Percentiles rank a stretch among this genome's conserved stretches.
Conservation (phyloP, 805 yeast species). For the Candida sakaeoensis region DNA sequence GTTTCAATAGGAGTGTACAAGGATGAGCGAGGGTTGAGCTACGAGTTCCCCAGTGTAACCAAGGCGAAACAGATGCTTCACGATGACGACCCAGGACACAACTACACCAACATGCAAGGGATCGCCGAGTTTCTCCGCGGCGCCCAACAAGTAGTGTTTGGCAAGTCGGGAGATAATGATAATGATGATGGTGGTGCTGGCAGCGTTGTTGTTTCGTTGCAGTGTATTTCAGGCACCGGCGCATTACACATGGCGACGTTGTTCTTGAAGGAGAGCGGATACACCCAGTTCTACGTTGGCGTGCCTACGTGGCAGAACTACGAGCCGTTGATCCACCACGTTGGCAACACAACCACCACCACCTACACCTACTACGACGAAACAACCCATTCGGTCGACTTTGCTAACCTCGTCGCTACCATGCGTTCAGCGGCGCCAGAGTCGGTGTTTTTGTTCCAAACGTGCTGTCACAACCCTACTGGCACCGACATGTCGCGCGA, state of each 20-base stretch:
- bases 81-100: constrained; percentile 40
- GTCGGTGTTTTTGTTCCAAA: constrained; percentile 36
- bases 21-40: constrained; percentile 33
- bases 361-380: constrained; percentile 31
- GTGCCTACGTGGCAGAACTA: constrained; percentile 41
- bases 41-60: constrained; percentile 35
- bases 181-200: no score
- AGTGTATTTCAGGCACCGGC: constrained; percentile 42
- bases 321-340: constrained; percentile 29
- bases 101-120: constrained; percentile 42
- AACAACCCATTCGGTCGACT: constrained; percentile 25
- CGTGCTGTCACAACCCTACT: constrained; percentile 45
- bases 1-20: constrained; percentile 46
- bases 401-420: constrained; percentile 21
- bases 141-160: constrained; percentile 36
- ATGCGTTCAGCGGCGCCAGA: constrained; percentile 29
- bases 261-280: constrained; percentile 24
- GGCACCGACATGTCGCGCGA: constrained; percentile 36
- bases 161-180: no score
- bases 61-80: constrained; percentile 31
- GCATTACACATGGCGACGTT: constrained; percentile 36
- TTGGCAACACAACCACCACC: constrained; percentile 24
- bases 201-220: constrained; percentile 34
- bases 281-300: constrained; percentile 29
- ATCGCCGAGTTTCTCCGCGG: constrained; percentile 32